Base-by-base conservation (phyloP, 164 flowering plant species). In the Magnolia changhungtana region DNA sequence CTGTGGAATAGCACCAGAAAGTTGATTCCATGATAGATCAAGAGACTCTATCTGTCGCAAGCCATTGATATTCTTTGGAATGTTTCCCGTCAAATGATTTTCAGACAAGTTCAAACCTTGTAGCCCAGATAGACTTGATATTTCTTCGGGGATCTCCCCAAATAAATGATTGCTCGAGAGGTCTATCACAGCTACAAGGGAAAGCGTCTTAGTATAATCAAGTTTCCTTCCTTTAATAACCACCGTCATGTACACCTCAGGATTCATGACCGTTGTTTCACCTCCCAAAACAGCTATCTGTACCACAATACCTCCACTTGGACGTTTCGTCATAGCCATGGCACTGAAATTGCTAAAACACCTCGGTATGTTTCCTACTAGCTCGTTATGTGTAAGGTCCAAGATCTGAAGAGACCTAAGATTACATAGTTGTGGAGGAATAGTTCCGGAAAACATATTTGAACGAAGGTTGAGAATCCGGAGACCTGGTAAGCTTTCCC, bases 131-230 rank as follows among this genome's bases (percentile, higher is more conserved):
- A 70, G 55, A n/a, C 1, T 50, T n/a, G 18, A 7, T 8, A 70
- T 9, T 49, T 49, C 24, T 49, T 18, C 18, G 16, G 72, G 72
- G 18, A 70, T 20, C 19, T 19, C 18, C 0, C 72, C 72, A n/a
- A 80, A 83, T 0, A 83, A 63, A 2, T 29, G 37, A 27, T 86
- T 86, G 29, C 63, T 50, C 16, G 78, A 63, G 5, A 82, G 76
- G 59, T 68, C 55, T 7, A n/a, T 7, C 8, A 9, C 20, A 37
- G n/a, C 13, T 9, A 67, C 45, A 23, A 67, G 70, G 2, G 70
- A 27, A 23, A 67, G 31, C 0, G 50, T 67, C 45, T 1, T 67
- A 0, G 16, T 67, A 67, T 67, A 67, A 1, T 1, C 4, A 21
- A 23, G 45, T 9, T 8, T 4, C 18, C 0, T 13, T 10, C 70